These are phyloP conservation scores for Globisporangium mamillatum DNA, from an alignment of 352 stramenopile species.

Conservation along the genomic window DNA sequence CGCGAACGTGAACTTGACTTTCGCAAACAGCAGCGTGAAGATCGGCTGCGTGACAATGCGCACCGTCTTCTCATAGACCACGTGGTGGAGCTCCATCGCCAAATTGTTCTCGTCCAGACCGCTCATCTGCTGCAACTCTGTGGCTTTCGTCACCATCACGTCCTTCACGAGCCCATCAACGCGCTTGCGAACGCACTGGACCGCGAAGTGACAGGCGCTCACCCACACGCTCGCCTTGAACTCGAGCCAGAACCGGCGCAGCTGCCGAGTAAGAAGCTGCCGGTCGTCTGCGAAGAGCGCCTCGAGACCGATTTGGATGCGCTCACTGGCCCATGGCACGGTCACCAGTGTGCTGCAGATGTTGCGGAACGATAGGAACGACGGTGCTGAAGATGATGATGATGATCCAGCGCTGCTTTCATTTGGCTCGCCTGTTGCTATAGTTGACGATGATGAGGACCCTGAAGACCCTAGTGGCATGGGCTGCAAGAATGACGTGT, in stretches of 20 bases:
- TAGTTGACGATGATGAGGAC: slow-evolving; percentile 22
- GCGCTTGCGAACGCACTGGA: slow-evolving; percentile 30
- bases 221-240: slow-evolving; percentile 40
- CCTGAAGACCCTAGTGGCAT: background rate
- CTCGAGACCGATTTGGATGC: slow-evolving; percentile 44
- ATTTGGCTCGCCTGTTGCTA: slow-evolving; percentile 14
- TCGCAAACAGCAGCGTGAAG: slow-evolving; percentile 33
- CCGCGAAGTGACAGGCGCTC: slow-evolving; percentile 13
- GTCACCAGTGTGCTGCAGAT: slow-evolving; percentile 41
- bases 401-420: slow-evolving; percentile 19
- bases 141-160: slow-evolving; percentile 32
- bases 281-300: slow-evolving; percentile 44
- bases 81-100: slow-evolving; percentile 23
- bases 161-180: slow-evolving; percentile 33
- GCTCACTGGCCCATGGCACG: slow-evolving; percentile 26
- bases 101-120: slow-evolving; percentile 30
- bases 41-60: slow-evolving; percentile 37
- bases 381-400: slow-evolving; percentile 17
- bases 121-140: slow-evolving; percentile 46
- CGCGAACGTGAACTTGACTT: slow-evolving; percentile 33
- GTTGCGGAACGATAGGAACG: slow-evolving; percentile 46
- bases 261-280: slow-evolving; percentile 29
- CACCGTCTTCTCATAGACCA: slow-evolving; percentile 37
- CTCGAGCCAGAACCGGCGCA: slow-evolving; percentile 51
- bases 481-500: slow-evolving; percentile 14